Percentiles rank a stretch among this genome's conserved stretches.
Evolutionary conservation across 2,329 filamentous ascomycete species (phyloP).

Genomic region (Aspergillus eucalypticola): DNA sequence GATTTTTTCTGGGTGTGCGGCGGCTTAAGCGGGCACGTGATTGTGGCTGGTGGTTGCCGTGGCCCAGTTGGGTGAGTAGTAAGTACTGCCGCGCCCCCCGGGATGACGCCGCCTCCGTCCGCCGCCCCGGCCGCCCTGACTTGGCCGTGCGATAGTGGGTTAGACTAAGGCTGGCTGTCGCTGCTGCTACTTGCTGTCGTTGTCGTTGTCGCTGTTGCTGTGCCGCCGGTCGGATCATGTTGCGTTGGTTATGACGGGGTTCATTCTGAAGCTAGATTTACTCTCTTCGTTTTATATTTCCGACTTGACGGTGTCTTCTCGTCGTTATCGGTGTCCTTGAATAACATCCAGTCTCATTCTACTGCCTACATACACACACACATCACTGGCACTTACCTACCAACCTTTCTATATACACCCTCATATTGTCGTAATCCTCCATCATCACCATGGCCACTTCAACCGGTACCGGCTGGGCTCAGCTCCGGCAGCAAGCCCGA

Average conservation of each 20-base stretch:
- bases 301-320: too few species aligned
- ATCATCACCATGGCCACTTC: constrained; percentile 52
- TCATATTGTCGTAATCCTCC: neutral
- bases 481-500: constrained; percentile 89
- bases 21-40: constrained; percentile 38
- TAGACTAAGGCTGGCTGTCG: neutral
- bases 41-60: constrained; percentile 18
- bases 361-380: too few species aligned
- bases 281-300: too few species aligned
- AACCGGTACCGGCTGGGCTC: constrained; percentile 77
- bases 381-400: too few species aligned
- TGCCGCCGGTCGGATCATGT: too few species aligned
- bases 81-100: neutral
- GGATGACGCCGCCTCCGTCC: constrained; percentile 12
- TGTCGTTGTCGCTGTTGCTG: neutral
- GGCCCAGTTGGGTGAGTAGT: neutral
- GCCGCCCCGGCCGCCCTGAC: neutral
- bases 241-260: too few species aligned
- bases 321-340: too few species aligned
- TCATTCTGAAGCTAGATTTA: too few species aligned
- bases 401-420: too few species aligned
- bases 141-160: neutral
- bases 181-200: neutral
- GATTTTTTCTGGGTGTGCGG: constrained; percentile 36
- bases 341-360: too few species aligned